A percentile compares a stretch with the other conserved stretches of the same genome.
These are phyloP conservation scores for Lasiosphaeriaceae sp. DNA, from an alignment of 495 filamentous ascomycete genomes.

Conservation along the genomic window DNA sequence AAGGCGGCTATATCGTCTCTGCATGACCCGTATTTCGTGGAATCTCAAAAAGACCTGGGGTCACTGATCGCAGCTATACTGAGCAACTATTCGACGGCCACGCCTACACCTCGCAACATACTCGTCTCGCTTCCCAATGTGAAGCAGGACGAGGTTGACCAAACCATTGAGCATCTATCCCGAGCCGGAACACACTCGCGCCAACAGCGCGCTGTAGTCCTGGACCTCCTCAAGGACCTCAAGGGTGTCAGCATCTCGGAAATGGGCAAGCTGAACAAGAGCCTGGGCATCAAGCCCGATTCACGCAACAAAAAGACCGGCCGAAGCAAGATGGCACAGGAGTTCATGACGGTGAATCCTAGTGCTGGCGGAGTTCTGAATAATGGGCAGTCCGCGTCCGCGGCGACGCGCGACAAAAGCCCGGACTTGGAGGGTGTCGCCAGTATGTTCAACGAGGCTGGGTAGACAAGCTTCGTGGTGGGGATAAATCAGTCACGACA, in stretches of 20 bases:
- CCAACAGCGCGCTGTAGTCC: slow-evolving; percentile 74
- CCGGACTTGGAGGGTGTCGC: slow-evolving; percentile 43
- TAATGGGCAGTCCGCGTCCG: slow-evolving; percentile 7
- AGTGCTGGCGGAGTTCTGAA: not conserved
- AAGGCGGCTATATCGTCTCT: slow-evolving; percentile 81
- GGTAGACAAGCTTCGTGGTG: slow-evolving; percentile 4
- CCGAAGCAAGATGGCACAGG: slow-evolving; percentile 54
- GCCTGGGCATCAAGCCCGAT: slow-evolving; percentile 19
- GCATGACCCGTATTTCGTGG: slow-evolving; percentile 93
- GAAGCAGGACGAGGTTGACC: slow-evolving; percentile 55
- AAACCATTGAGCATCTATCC: slow-evolving; percentile 53
- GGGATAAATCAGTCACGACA: no score
- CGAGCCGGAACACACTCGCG: slow-evolving; percentile 52
- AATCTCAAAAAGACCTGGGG: slow-evolving; percentile 90
- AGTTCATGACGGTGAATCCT: slow-evolving; percentile 45
- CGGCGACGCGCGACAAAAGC: slow-evolving; percentile 15
- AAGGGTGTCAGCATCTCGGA: slow-evolving; percentile 89
- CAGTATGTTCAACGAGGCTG: slow-evolving; percentile 35
- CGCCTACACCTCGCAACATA: slow-evolving; percentile 54
- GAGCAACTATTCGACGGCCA: slow-evolving; percentile 63
- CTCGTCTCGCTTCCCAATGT: slow-evolving; percentile 52
- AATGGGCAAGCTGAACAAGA: slow-evolving; percentile 72
- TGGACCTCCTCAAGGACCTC: slow-evolving; percentile 82
- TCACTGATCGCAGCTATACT: slow-evolving; percentile 82
- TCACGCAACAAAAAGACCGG: slow-evolving; percentile 27